Evolutionary conservation across 192 early-diverging fungal species (phyloP).

Genomic region (Phlyctochytrium planicorne): DNA sequence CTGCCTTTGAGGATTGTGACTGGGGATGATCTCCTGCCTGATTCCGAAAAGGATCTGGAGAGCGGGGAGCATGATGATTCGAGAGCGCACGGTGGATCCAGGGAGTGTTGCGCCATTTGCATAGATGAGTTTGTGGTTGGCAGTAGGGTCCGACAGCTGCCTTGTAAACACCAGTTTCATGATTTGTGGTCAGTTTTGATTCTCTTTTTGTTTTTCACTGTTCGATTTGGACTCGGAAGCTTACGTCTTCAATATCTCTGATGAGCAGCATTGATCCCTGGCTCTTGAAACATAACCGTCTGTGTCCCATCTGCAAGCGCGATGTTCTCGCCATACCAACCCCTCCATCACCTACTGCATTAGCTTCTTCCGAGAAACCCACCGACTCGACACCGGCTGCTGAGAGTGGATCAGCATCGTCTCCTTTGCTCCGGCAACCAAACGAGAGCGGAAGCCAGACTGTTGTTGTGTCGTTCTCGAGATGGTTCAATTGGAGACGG

Average conservation of each 20-base stretch:
- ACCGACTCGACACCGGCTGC: no score
- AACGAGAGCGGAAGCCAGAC: no score
- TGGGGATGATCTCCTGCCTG: neutral
- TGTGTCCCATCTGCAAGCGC: slow-evolving; percentile 54
- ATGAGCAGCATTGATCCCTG: slow-evolving; percentile 51
- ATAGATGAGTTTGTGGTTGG: slow-evolving; percentile 50
- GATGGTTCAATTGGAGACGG: no score
- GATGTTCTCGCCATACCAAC: slow-evolving; percentile 28
- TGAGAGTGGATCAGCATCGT: no score
- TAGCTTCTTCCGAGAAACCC: no score
- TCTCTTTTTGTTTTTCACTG: neutral
- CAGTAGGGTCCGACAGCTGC: slow-evolving; percentile 36
- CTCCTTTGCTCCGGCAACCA: no score
- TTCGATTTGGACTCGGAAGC: neutral
- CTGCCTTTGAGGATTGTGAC: neutral
- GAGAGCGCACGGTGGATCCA: slow-evolving; percentile 19
- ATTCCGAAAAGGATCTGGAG: slow-evolving; percentile 9
- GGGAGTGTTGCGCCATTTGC: slow-evolving; percentile 49
- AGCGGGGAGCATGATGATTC: slow-evolving; percentile 16
- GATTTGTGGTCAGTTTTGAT: slow-evolving; percentile 28
- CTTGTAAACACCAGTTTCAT: slow-evolving; percentile 51
- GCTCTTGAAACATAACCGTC: slow-evolving; percentile 46
- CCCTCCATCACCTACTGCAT: no score
- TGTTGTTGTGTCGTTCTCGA: no score
- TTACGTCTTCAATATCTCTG: neutral